Percentiles rank a stretch among this genome's conserved stretches.
Conservation (phyloP, 305 asterid species). For the Fraxinus angustifolia region DNA sequence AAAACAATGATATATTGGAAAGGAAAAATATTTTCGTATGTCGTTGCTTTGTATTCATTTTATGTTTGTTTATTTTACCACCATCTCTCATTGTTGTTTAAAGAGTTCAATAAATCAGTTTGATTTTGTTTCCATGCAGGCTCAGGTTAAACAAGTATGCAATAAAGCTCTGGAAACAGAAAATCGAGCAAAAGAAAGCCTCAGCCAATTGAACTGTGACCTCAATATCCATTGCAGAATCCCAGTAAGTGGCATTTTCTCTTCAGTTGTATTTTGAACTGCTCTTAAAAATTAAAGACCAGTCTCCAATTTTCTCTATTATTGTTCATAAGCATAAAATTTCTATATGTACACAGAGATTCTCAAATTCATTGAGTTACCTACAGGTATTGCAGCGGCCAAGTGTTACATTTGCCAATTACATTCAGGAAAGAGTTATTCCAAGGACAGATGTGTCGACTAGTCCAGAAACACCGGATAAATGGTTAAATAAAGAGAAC, state of each 20-base stretch:
- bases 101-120: background rate
- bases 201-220: slow-evolving; percentile 54
- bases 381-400: slow-evolving; percentile 55
- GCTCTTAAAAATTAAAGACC: background rate
- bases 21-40: background rate
- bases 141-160: slow-evolving; percentile 52
- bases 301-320: background rate
- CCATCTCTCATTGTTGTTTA: background rate
- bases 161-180: slow-evolving; percentile 46
- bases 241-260: slow-evolving; percentile 40
- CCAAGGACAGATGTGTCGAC: slow-evolving; percentile 13
- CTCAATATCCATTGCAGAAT: slow-evolving; percentile 59
- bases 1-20: background rate
- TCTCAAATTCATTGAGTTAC: background rate
- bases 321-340: background rate
- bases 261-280: slow-evolving; percentile 11
- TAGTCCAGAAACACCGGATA: slow-evolving; percentile 3
- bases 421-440: slow-evolving; percentile 24
- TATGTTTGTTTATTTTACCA: background rate
- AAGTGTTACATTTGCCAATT: slow-evolving; percentile 50
- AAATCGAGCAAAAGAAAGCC: slow-evolving; percentile 50
- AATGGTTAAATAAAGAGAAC: background rate
- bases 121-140: slow-evolving; percentile 23
- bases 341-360: background rate
- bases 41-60: background rate